A percentile compares a stretch with the other conserved stretches of the same genome.
phyloP scores from a whole-genome alignment of 176 grass and related monocot genomes.

The Oropetium thomaeum region DNA sequence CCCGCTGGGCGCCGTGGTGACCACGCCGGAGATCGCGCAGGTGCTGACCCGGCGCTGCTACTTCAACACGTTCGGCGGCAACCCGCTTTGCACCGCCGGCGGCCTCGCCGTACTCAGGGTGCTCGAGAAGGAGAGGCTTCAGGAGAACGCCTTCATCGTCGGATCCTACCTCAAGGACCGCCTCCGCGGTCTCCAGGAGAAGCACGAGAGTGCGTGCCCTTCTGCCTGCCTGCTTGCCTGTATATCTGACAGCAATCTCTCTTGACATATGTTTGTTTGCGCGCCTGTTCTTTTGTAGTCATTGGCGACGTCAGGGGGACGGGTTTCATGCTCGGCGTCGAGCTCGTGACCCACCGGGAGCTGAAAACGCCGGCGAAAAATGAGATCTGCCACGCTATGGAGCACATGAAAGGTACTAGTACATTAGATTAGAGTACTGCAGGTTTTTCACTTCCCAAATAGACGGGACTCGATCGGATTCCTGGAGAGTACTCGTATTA shows the following conservation, averaged over 20 bases:
- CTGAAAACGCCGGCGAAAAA: slow-evolving; percentile 79
- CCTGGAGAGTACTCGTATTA: too few species aligned
- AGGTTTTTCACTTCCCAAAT: too few species aligned
- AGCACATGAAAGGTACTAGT: slow-evolving; percentile 74
- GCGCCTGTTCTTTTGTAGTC: slow-evolving; percentile 45
- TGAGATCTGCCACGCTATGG: slow-evolving; percentile 82
- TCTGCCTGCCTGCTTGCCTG: too few species aligned
- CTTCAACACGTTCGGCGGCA: slow-evolving; percentile 97
- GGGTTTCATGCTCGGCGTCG: slow-evolving; percentile 93
- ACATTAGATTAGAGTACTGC: too few species aligned
- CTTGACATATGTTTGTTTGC: neutral
- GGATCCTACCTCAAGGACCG: slow-evolving; percentile 78
- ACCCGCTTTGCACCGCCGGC: slow-evolving; percentile 71
- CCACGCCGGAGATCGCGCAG: slow-evolving; percentile 83
- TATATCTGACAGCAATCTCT: too few species aligned
- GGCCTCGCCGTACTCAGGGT: slow-evolving; percentile 84
- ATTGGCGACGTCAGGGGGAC: slow-evolving; percentile 91
- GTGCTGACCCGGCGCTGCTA: slow-evolving; percentile 76
- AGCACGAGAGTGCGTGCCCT: slow-evolving; percentile 52
- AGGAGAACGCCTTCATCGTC: slow-evolving; percentile 72
- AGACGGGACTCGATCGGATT: too few species aligned
- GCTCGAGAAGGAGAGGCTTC: slow-evolving; percentile 76
- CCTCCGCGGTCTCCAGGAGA: slow-evolving; percentile 72
- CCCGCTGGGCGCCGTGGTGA: slow-evolving; percentile 86
- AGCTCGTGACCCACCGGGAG: slow-evolving; percentile 72